Evolutionary conservation across 768 basidiomycete species (phyloP), one percentile per base, ranked within the genome.

Genomic region (Epithele typhae): DNA sequence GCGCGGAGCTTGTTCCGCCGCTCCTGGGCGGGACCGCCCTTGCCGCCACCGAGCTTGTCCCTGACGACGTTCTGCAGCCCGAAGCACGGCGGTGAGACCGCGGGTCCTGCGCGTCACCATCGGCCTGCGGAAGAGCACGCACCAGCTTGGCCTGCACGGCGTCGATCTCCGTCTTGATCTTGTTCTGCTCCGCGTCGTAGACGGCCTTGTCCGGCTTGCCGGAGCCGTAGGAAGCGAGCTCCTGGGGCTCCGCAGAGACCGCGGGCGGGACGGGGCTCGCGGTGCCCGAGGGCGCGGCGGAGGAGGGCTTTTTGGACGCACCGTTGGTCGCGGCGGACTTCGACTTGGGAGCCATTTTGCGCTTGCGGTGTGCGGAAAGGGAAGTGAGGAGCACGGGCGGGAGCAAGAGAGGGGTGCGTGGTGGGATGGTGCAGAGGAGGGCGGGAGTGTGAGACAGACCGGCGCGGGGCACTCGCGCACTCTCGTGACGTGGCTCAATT

Each of bases 111-210:
- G 46, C 11, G 18, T 45, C 50, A 37, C 25, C 41, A 37, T 38
- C 39, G 23, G 21, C 41, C 22, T 24, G 43, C 39, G 22, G 34
- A 39, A 37, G 40, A 19, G 40, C n/a, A 78, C 91, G 62, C 58
- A 92, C 95, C 50, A 93, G 68, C 65, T 90, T 86, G 18, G 66
- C 67, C 66, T 96, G 91, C 40, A 92, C 66, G 38, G 69, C 74
- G 49, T 94, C 93, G 58, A 97, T 94, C 60, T 93, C 87, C 21
- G 74, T 68, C 67, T 87, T 92, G 54, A 94, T 70, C 59, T 67
- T 79, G 43, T 87, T 82, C 68, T 94, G 91, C 69, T 97, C 92
- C 8, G 74, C 76, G 43, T 96, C 89, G 64, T 87, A 87, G n/a
- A 67, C 70, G 39, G 75, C 76, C 68, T 92, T 92, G 77, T 96